Evolutionary conservation across 164 flowering plant genomes (phyloP), one percentile per base, ranked within the genome.

Genomic region (Vitis rupestris): DNA sequence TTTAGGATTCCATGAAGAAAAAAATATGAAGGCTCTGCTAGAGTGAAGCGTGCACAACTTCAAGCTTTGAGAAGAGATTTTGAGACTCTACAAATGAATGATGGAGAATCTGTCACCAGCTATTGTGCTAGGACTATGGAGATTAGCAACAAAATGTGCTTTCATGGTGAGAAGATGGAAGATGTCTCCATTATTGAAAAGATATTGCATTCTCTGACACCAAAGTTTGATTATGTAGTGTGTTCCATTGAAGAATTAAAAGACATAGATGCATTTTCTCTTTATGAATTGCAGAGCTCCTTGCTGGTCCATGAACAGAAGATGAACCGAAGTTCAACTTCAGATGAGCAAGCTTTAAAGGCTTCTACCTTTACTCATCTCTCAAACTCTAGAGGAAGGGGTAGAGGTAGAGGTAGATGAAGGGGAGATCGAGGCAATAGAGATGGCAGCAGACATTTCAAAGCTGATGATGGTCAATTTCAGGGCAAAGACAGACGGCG

Each of bases 261-360:
- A 53, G 67, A 70, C 50, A 57, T 61, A 4, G 59, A 65, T 16
- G 60, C 3, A 5, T 27, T 70, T 13, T 60, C 66, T 13, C 50
- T 75, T 70, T 64, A 71, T 63, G 71, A 75, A 56, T 17, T 75
- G 31, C 54, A 70, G 30, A 74, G 80, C 49, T 73, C 66, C 13
- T 63, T 74, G 30, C n/a, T 74, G 14, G 73, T 73, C 15, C 74
- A 77, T 77, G 77, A 73, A 31, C 69, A 67, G 9, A 78, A 70
- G 44, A 60, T 70, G 67, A 69, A 61, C 27, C 13, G 64, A 23
- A 54, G 50, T 63, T 47, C 51, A 31, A 37, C 23, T 44, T 31
- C n/a, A 49, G 69, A 70, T 47, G 61, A 70, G 67, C 65, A 66
- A 66, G 75, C 75, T 16, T 70, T 78, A 51, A 74, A 78, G 62